These are phyloP conservation scores for Cordyceps fumosorosea DNA, from an alignment of 2,329 filamentous ascomycete species.

Conservation along the genomic window DNA sequence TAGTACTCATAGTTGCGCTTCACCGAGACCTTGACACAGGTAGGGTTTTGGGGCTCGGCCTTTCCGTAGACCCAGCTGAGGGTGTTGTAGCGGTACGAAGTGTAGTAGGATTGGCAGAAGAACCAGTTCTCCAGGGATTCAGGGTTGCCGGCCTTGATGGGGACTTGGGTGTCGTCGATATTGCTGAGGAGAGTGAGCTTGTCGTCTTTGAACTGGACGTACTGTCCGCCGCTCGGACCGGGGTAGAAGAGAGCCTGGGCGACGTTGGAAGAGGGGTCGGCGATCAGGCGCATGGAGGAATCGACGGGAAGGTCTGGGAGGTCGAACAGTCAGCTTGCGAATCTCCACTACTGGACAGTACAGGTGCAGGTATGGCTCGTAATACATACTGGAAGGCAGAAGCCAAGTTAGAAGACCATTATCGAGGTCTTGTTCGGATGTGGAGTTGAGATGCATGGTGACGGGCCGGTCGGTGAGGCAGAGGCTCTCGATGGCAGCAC, in stretches of 20 bases:
- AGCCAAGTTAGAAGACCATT: slow-evolving; percentile 8
- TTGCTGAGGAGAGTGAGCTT: neutral
- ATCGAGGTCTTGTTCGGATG: neutral
- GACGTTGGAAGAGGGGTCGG: slow-evolving; percentile 6
- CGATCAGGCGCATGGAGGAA: neutral
- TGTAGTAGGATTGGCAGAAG: slow-evolving; percentile 5
- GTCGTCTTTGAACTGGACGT: slow-evolving; percentile 5
- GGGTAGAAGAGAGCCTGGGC: slow-evolving; percentile 11
- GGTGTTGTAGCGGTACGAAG: slow-evolving; percentile 11
- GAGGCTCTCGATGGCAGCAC: slow-evolving; percentile 10
- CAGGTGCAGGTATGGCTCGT: neutral
- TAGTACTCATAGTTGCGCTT: slow-evolving; percentile 7
- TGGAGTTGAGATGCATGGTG: slow-evolving; percentile 12
- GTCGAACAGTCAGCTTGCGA: neutral
- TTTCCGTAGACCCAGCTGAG: slow-evolving; percentile 13
- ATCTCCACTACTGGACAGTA: neutral
- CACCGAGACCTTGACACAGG: slow-evolving; percentile 11
- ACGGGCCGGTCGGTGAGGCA: neutral
- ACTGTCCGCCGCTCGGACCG: neutral
- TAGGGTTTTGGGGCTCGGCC: slow-evolving; percentile 11
- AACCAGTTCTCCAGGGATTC: slow-evolving; percentile 1
- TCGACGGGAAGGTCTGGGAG: neutral
- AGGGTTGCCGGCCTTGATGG: neutral
- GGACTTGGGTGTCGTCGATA: slow-evolving; percentile 9
- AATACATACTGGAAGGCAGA: slow-evolving; percentile 5